These are phyloP conservation scores for Barbatosphaeria neglecta DNA, from an alignment of 495 filamentous ascomycete species.

Conservation along the genomic window DNA sequence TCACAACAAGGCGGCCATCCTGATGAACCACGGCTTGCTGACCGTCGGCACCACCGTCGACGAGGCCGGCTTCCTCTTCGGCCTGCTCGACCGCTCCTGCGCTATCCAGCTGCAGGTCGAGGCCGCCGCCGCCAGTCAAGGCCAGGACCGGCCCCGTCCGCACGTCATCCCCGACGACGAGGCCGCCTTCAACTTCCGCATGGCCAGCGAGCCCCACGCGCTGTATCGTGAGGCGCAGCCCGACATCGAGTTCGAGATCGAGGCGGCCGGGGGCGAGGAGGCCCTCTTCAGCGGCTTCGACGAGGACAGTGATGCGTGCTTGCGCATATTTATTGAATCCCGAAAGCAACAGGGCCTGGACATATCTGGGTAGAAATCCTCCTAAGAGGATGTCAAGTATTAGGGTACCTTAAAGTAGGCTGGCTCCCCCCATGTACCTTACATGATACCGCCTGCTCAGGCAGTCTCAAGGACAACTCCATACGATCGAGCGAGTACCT, in stretches of 20 bases:
- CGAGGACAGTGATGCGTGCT: no score
- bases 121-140: conserved; percentile 29
- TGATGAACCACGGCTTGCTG: conserved; percentile 45
- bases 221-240: conserved; percentile 36
- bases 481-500: no score
- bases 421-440: no score
- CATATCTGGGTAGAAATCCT: background rate
- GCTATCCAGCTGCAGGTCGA: conserved; percentile 38
- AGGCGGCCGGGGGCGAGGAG: conserved; percentile 27
- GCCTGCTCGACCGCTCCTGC: conserved; percentile 38
- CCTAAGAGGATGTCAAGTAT: no score
- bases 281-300: conserved; percentile 27
- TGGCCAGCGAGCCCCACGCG: conserved; percentile 33
- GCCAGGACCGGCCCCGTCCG: conserved; percentile 27
- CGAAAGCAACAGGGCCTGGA: background rate
- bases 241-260: conserved; percentile 33
- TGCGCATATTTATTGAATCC: no score
- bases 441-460: no score
- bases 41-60: conserved; percentile 43
- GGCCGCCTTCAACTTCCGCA: conserved; percentile 40
- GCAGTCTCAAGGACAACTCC: no score
- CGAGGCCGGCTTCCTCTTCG: conserved; percentile 44
- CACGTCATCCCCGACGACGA: conserved; percentile 37
- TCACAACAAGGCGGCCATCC: conserved; percentile 33
- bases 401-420: no score